Evolutionary conservation across 352 stramenopile species (phyloP).

Genomic region (Pythium rishiriense): DNA sequence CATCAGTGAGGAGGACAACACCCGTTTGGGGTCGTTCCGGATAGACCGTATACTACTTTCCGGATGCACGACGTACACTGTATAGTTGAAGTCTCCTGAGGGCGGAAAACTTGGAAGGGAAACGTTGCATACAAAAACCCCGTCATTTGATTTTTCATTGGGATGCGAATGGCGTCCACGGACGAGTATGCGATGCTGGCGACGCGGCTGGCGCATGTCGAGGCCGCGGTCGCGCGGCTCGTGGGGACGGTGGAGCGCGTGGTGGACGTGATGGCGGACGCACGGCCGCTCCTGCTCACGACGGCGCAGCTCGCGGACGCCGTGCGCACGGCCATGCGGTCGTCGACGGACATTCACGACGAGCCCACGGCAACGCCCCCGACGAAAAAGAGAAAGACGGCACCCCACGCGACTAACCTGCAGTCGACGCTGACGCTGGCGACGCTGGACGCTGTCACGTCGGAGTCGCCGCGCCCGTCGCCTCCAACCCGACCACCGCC

Average conservation of each 20-base stretch:
- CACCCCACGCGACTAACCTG: background rate
- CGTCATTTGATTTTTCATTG: background rate
- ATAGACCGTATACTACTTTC: background rate
- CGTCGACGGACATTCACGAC: background rate
- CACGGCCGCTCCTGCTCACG: no score
- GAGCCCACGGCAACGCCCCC: slow-evolving; percentile 2
- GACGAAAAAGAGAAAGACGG: background rate
- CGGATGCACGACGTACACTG: background rate
- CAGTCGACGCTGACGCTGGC: slow-evolving; percentile 10
- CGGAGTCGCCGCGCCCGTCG: background rate
- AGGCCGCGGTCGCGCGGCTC: slow-evolving; percentile 14
- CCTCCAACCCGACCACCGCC: background rate
- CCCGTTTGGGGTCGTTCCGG: background rate
- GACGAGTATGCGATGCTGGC: slow-evolving; percentile 9
- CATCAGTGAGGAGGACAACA: no score
- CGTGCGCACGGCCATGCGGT: slow-evolving; percentile 12
- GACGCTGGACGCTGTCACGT: slow-evolving; percentile 1
- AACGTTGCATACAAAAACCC: slow-evolving; percentile 11
- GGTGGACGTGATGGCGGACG: slow-evolving; percentile 7
- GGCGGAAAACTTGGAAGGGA: background rate
- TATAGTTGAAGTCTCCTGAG: slow-evolving; percentile 15
- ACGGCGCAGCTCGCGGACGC: no score
- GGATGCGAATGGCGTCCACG: background rate
- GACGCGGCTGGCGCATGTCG: slow-evolving; percentile 12
- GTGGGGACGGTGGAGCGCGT: slow-evolving; percentile 12